Evolutionary conservation across 1,139 yeast species (phyloP).

Genomic region (Geotrichum candidum): DNA sequence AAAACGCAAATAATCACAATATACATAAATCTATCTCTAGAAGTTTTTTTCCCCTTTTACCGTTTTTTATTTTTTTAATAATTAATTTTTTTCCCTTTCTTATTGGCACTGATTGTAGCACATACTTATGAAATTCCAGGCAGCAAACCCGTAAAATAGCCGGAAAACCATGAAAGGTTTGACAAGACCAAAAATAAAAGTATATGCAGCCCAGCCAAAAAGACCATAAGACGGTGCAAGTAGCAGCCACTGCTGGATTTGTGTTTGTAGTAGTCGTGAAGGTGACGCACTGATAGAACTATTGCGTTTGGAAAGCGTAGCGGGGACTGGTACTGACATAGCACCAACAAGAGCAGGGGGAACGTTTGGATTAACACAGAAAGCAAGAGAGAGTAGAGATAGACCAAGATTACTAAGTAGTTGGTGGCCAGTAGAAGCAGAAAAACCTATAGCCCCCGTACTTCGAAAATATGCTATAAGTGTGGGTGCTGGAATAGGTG

Average conservation of each 20-base stretch:
- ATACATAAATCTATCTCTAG: not conserved
- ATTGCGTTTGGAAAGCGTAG: not conserved
- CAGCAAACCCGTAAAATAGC: not conserved
- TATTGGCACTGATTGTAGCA: not conserved
- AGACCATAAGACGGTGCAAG: not conserved
- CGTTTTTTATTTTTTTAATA: not conserved
- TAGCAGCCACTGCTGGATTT: not conserved
- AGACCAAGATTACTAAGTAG: not conserved
- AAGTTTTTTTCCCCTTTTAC: not conserved
- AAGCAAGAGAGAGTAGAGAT: not conserved
- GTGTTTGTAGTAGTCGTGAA: not conserved
- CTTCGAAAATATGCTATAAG: slow-evolving; percentile 35
- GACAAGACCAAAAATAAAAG: not conserved
- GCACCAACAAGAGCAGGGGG: not conserved
- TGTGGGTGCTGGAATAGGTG: slow-evolving; percentile 33
- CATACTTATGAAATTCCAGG: not conserved
- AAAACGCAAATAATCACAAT: too few relatives aligned
- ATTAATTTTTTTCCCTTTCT: not conserved
- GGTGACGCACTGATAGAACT: not conserved
- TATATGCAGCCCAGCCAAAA: not conserved
- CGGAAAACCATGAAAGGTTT: not conserved
- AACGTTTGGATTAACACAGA: not conserved
- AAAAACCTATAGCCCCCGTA: slow-evolving; percentile 28
- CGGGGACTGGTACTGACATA: not conserved
- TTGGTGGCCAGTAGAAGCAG: slow-evolving; percentile 30